Conservation (phyloP, 1,284 basidiomycete species). For the Tylopilus sp. region DNA sequence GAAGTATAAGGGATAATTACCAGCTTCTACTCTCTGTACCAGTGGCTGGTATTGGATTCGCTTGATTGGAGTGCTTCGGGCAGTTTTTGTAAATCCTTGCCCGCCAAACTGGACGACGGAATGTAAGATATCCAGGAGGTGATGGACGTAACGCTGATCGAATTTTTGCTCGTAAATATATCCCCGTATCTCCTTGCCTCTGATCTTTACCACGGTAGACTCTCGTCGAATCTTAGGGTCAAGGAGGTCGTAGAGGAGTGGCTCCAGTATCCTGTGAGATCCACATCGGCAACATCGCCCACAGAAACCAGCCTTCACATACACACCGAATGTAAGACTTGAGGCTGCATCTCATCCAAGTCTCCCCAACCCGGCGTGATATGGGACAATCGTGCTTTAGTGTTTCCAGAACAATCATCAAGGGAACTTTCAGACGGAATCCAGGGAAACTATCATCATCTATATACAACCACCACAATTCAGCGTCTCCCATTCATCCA, state of each 20-base stretch:
- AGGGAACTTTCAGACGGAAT: conserved; percentile 75
- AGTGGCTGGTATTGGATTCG: conserved; percentile 60
- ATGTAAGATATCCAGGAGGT: conserved; percentile 73
- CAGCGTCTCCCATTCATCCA: conserved; percentile 3
- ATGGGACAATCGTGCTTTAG: conserved; percentile 73
- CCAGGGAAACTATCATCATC: conserved; percentile 83
- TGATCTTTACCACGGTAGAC: conserved; percentile 49
- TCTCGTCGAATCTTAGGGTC: conserved; percentile 62
- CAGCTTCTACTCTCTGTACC: conserved; percentile 52
- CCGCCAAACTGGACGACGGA: conserved; percentile 85
- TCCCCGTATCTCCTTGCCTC: conserved; percentile 62
- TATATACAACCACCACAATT: conserved; percentile 37
- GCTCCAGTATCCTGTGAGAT: conserved; percentile 72
- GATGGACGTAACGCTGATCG: conserved; percentile 70
- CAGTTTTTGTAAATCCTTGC: conserved; percentile 76
- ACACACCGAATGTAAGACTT: conserved; percentile 82
- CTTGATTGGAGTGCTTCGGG: conserved; percentile 56
- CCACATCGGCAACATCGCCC: conserved; percentile 5
- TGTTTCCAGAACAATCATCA: conserved; percentile 85
- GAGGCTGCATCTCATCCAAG: conserved; percentile 94
- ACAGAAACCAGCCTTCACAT: neutral
- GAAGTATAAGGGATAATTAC: conserved; percentile 37
- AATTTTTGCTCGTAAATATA: conserved; percentile 72
- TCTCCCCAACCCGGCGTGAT: conserved; percentile 77
- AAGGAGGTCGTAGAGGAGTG: conserved; percentile 75